Evolutionary conservation across 495 filamentous ascomycete species (phyloP), one percentile per base, ranked within the genome.

Genomic region (Pyronema domesticum): DNA sequence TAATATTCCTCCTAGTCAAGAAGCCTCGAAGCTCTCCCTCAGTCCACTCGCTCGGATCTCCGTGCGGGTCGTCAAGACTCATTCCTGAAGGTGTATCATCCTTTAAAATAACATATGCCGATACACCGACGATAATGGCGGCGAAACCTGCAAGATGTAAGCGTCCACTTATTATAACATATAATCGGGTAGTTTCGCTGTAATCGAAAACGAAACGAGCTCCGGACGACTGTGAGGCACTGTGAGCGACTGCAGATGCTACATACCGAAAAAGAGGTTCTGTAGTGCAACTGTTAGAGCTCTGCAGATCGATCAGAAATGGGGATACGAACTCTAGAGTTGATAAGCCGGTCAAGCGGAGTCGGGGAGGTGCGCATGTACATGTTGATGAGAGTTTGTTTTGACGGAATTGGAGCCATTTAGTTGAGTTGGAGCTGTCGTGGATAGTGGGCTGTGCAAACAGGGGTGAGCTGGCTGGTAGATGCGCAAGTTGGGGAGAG

Each of bases 51-150:
- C 77, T 73, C 3, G 86, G 86, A 55, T 86, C 79, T 71, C 60
- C 9, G 14, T 18, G 6, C 10, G 18, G 3, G 47, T 67, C 44
- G 66, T 67, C 42, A 66, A 57, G 13, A 47, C 37, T 17, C 30
- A 6, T 17, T 18, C 5, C 34, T 50, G 14, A 94, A 88, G 58
- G 74, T 19, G 60, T 46, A 55, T 86, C 85, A 23, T 77, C 74
- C 50, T 84, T 83, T 81, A 82, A 86, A 56, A 94, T 93, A 2
- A 81, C 75, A 80, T 81, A 94, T 14, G 75, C 82, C 6, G 88
- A 81, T 6, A 83, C 88, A 3, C 83, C 86, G 3, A 85, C 83
- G 42, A 95, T 80, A 58, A 94, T 77, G 18, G 85, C 86, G 13
- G 83, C 76, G 66, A 94, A 95, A 45, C 76, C 80, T 81, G 60